phyloP scores from a whole-genome alignment of 2,329 filamentous ascomycete species.

The Akanthomyces lecanii region DNA sequence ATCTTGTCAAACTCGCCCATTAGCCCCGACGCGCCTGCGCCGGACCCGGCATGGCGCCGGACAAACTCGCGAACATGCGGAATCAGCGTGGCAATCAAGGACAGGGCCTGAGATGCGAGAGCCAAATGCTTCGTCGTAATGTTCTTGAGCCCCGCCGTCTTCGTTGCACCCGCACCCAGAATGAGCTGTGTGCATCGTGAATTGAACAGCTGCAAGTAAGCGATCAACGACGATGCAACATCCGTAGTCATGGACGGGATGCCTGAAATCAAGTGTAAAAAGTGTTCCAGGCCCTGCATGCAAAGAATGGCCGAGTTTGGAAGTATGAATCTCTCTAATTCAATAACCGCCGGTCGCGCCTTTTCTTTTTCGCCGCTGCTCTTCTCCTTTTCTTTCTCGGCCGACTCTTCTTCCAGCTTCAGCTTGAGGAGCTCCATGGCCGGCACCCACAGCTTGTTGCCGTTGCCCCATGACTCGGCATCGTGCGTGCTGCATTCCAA shows the following conservation, averaged over 20 bases:
- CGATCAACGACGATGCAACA: slow-evolving; percentile 71
- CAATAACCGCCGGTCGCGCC: slow-evolving; percentile 68
- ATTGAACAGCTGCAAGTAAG: slow-evolving; percentile 91
- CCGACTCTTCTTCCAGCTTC: slow-evolving; percentile 29
- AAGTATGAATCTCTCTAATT: slow-evolving; percentile 80
- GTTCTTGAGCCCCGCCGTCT: slow-evolving; percentile 85
- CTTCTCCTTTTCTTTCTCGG: slow-evolving; percentile 28
- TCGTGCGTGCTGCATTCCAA: slow-evolving; percentile 68
- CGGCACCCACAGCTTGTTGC: slow-evolving; percentile 55
- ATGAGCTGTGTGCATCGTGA: slow-evolving; percentile 95
- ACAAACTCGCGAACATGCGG: slow-evolving; percentile 91
- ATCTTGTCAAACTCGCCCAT: slow-evolving; percentile 88
- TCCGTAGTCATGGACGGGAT: slow-evolving; percentile 89
- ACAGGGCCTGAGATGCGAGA: slow-evolving; percentile 81
- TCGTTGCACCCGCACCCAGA: slow-evolving; percentile 85
- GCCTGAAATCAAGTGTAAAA: slow-evolving; percentile 75
- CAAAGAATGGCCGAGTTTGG: slow-evolving; percentile 79
- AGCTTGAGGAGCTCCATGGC: slow-evolving; percentile 36
- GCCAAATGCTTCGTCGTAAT: slow-evolving; percentile 96
- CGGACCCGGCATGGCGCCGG: slow-evolving; percentile 63
- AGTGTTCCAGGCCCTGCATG: slow-evolving; percentile 74
- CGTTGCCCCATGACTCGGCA: slow-evolving; percentile 60
- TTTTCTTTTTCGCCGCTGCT: slow-evolving; percentile 52
- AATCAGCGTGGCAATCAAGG: slow-evolving; percentile 80
- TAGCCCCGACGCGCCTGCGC: slow-evolving; percentile 50